phyloP scores from a whole-genome alignment of 2,329 filamentous ascomycete genomes.

The Colletotrichum sp. region DNA sequence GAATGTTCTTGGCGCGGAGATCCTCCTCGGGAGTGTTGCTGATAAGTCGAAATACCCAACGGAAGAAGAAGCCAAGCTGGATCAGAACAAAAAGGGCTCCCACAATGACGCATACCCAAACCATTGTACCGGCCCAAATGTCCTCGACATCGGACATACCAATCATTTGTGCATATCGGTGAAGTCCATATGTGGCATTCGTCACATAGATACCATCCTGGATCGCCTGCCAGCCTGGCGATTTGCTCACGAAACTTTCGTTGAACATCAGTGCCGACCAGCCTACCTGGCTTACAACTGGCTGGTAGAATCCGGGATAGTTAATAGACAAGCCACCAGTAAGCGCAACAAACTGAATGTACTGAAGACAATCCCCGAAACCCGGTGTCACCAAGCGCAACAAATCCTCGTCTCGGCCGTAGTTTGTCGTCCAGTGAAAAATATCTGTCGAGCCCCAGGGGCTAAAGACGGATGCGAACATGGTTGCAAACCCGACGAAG shows the following conservation, averaged over 20 bases:
- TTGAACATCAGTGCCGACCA: conserved; percentile 97
- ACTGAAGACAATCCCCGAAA: conserved; percentile 95
- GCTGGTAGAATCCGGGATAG: conserved; percentile 95
- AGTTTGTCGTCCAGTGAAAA: conserved; percentile 98
- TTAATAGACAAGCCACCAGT: conserved; percentile 86
- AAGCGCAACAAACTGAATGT: conserved; percentile 90
- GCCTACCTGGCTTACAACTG: conserved; percentile 82
- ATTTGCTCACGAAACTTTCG: conserved; percentile 79
- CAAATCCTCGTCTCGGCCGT: conserved; percentile 90
- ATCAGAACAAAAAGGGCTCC: conserved; percentile 70
- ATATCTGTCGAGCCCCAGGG: conserved; percentile 92
- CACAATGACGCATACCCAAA: conserved; percentile 86
- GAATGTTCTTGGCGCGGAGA: conserved; percentile 87
- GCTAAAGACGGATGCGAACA: conserved; percentile 85
- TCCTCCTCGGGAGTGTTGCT: conserved; percentile 82
- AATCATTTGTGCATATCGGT: conserved; percentile 79
- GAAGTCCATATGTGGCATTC: conserved; percentile 79
- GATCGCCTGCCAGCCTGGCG: conserved; percentile 68
- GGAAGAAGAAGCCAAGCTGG: conserved; percentile 77
- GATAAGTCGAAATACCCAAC: conserved; percentile 77
- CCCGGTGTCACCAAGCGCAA: conserved; percentile 92
- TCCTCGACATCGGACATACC: conserved; percentile 80
- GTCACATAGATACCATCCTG: conserved; percentile 87
- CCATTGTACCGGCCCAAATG: conserved; percentile 92
- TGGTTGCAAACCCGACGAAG: conserved; percentile 80